Evolutionary conservation across 2,329 filamentous ascomycete species (phyloP).

Genomic region (Alternaria sp.): DNA sequence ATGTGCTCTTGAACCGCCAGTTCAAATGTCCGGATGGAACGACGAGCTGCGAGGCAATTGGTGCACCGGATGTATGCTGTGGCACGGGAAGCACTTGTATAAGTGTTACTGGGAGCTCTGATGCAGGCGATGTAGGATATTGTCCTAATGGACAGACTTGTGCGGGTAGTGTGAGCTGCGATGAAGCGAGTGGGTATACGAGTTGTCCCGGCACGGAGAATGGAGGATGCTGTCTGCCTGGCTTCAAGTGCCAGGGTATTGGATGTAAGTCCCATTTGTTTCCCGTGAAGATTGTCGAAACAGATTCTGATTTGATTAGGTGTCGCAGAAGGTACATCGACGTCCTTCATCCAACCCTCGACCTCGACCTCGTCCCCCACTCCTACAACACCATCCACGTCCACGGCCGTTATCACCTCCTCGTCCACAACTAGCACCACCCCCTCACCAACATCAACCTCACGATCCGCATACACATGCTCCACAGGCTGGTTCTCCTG

Average conservation of each 20-base stretch:
- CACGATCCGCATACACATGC: slow-evolving; percentile 48
- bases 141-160: slow-evolving; percentile 73
- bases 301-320: slow-evolving; percentile 29
- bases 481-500: slow-evolving; percentile 58
- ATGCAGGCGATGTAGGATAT: slow-evolving; percentile 76
- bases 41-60: slow-evolving; percentile 69
- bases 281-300: rapidly evolving
- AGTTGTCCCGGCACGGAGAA: slow-evolving; percentile 71
- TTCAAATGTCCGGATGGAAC: slow-evolving; percentile 74
- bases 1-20: slow-evolving; percentile 61
- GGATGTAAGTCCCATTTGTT: slow-evolving; percentile 66
- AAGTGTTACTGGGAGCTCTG: slow-evolving; percentile 54
- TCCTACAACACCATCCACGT: slow-evolving; percentile 40
- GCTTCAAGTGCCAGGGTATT: slow-evolving; percentile 72
- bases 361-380: slow-evolving; percentile 21
- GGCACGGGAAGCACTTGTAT: slow-evolving; percentile 71
- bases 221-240: slow-evolving; percentile 78
- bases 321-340: slow-evolving; percentile 42
- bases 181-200: slow-evolving; percentile 64
- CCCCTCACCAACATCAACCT: slow-evolving; percentile 17
- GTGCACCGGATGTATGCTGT: slow-evolving; percentile 77
- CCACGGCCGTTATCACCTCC: slow-evolving; percentile 52
- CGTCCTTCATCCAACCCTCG: slow-evolving; percentile 39
- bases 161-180: slow-evolving; percentile 70
- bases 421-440: slow-evolving; percentile 23